Conservation (phyloP, 768 basidiomycete species). For the Boletus subparvulus region DNA sequence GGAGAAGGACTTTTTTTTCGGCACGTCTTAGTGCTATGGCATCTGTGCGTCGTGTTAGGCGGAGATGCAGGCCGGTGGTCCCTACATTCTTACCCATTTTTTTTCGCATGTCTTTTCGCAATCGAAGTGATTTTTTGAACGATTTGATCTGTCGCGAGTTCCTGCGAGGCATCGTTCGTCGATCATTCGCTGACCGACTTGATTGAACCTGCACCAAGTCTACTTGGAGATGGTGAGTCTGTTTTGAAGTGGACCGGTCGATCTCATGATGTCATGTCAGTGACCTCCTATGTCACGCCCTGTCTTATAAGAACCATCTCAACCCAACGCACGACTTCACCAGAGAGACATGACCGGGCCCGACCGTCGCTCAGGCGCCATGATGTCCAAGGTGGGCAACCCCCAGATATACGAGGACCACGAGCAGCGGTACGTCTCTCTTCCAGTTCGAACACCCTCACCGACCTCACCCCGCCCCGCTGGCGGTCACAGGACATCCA, state of each 20-base stretch:
- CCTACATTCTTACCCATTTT: slow-evolving; percentile 16
- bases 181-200: not conserved
- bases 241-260: slow-evolving; percentile 1
- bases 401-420: slow-evolving; percentile 46
- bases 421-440: slow-evolving; percentile 44
- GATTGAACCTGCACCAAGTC: not conserved
- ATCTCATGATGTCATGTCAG: slow-evolving; percentile 14
- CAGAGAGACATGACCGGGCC: slow-evolving; percentile 17
- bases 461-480: not conserved
- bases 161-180: not conserved
- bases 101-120: not conserved
- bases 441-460: not conserved
- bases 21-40: slow-evolving; percentile 32
- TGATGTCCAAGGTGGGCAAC: slow-evolving; percentile 54
- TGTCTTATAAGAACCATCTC: not conserved
- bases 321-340: not conserved
- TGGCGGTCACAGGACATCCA: slow-evolving; percentile 19
- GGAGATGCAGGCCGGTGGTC: slow-evolving; percentile 33
- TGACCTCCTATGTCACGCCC: not conserved
- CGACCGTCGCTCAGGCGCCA: slow-evolving; percentile 33
- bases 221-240: not conserved
- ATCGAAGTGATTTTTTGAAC: not conserved
- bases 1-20: slow-evolving; percentile 24
- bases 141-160: not conserved
- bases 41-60: slow-evolving; percentile 20